Evolutionary conservation across 2,329 filamentous ascomycete species (phyloP).

Genomic region (Fusarium zealandicum): DNA sequence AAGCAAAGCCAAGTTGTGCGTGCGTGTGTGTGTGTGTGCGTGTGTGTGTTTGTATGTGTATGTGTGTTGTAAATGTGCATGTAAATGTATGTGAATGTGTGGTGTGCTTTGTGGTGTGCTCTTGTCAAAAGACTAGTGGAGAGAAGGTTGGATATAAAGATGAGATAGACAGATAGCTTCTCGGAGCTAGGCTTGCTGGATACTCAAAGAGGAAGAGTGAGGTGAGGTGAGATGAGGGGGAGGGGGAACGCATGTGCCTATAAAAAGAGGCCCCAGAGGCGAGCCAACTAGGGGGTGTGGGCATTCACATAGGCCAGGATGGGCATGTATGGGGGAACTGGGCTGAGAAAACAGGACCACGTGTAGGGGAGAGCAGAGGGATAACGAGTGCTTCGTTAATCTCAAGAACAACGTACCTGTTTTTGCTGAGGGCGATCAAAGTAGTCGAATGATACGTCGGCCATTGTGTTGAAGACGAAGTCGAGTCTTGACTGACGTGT

Average conservation of each 20-base stretch:
- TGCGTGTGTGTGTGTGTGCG: not conserved
- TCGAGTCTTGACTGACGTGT: conserved; percentile 33
- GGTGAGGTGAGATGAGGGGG: conserved; percentile 33
- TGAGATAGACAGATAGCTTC: conserved; percentile 20
- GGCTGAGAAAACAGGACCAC: conserved; percentile 7
- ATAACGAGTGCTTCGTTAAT: conserved; percentile 14
- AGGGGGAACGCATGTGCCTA: conserved; percentile 36
- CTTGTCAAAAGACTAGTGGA: conserved; percentile 13
- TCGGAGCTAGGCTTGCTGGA: conserved; percentile 15
- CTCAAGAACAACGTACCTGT: conserved; percentile 35
- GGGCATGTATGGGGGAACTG: conserved; percentile 9
- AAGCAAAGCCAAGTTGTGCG: not conserved
- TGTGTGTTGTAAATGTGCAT: not conserved
- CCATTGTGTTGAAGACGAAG: conserved; percentile 32
- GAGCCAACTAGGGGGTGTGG: conserved; percentile 30
- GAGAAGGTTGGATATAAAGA: conserved; percentile 33
- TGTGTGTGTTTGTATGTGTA: not conserved
- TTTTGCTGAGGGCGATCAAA: conserved; percentile 41
- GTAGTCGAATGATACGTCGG: conserved; percentile 42
- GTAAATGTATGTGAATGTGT: conserved; percentile 4
- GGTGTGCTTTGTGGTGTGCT: conserved; percentile 33
- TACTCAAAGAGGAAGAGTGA: conserved; percentile 31
- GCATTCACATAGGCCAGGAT: conserved; percentile 22
- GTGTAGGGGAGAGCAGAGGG: conserved; percentile 13
- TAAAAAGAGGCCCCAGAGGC: conserved; percentile 38